A percentile compares a stretch with the other conserved stretches of the same genome.
phyloP scores from a whole-genome alignment of 2,329 filamentous ascomycete species.

The Ophiostoma ulmi region DNA sequence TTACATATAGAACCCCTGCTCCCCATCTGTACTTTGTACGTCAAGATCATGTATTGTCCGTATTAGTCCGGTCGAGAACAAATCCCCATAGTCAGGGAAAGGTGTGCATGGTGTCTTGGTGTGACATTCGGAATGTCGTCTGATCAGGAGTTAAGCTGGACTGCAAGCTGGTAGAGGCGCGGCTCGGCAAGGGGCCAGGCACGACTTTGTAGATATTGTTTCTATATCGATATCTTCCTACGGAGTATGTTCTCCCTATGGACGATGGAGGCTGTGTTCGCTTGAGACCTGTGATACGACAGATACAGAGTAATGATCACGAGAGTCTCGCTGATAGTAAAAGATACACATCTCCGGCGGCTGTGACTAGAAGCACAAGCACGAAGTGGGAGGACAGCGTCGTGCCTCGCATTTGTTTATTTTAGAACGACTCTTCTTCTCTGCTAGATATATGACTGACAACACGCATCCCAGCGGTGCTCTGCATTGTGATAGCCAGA shows the following conservation, averaged over 20 bases:
- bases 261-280: neutral
- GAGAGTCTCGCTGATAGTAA: neutral
- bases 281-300: neutral
- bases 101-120: neutral
- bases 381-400: neutral
- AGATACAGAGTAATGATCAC: neutral
- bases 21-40: neutral
- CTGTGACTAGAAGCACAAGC: neutral
- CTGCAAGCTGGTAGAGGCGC: neutral
- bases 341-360: neutral
- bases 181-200: neutral
- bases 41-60: neutral
- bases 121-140: conserved; percentile 3
- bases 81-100: neutral
- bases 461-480: neutral
- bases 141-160: neutral
- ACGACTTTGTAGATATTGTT: too few relatives aligned
- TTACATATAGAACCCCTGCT: neutral
- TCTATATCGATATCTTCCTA: too few relatives aligned
- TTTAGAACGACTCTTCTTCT: neutral
- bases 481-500: neutral
- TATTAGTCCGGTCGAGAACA: neutral
- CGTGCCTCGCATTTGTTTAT: neutral
- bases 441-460: neutral
- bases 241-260: neutral